Conservation (phyloP, 441 rosid genomes). For the Pelargonium cotyledonis region DNA sequence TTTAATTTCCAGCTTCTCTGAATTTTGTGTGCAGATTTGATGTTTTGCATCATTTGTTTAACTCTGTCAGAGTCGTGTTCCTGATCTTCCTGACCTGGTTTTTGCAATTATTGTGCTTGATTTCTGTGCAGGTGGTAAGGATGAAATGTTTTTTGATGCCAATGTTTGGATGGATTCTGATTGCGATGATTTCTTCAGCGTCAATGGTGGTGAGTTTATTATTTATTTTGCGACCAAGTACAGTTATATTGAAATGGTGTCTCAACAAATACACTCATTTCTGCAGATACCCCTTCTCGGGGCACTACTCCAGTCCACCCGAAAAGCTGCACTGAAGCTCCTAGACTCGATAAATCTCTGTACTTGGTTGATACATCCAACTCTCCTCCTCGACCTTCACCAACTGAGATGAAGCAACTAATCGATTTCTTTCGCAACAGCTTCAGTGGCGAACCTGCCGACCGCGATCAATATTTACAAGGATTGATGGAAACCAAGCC, state of each 20-base stretch:
- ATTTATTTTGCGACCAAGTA: not conserved
- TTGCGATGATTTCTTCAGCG: conserved; percentile 53
- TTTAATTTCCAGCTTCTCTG: no score
- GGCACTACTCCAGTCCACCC: conserved; percentile 34
- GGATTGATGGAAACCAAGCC: conserved; percentile 18
- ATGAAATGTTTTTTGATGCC: conserved; percentile 47
- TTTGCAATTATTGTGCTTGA: not conserved
- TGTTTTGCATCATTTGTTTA: no score
- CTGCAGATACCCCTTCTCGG: conserved; percentile 36
- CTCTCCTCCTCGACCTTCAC: conserved; percentile 25
- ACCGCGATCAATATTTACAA: conserved; percentile 16
- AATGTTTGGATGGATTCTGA: conserved; percentile 53
- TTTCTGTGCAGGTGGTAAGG: conserved; percentile 8
- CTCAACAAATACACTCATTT: not conserved
- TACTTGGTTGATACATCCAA: not conserved
- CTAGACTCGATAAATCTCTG: conserved; percentile 20
- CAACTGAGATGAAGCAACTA: conserved; percentile 49
- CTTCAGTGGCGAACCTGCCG: conserved; percentile 15
- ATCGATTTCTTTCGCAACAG: conserved; percentile 49
- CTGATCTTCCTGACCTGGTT: no score
- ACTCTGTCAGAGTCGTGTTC: no score
- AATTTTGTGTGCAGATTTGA: no score
- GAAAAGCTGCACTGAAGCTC: conserved; percentile 21
- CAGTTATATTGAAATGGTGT: no score
- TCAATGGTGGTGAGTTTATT: conserved; percentile 40